Conservation (phyloP, 139 green algal species). For the Haematococcus sp. region DNA sequence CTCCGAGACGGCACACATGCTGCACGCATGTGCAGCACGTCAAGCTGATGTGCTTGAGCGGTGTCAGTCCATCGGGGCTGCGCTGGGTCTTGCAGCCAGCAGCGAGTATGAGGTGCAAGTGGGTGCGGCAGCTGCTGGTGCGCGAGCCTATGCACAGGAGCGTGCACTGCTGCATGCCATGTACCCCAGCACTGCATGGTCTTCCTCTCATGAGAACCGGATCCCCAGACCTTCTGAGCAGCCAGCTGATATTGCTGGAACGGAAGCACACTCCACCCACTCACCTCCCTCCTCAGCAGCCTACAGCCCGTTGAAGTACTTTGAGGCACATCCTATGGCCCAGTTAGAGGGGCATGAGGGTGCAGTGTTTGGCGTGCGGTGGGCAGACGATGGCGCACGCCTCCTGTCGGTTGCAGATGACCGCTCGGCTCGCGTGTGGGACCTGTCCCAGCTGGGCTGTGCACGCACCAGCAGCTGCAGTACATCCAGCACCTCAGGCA, state of each 20-base stretch:
- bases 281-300: too few relatives aligned
- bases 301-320: too few relatives aligned
- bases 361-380: slow-evolving; percentile 17
- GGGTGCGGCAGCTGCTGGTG: background rate
- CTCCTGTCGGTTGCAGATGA: slow-evolving; percentile 23
- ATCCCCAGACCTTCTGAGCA: too few relatives aligned
- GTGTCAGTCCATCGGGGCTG: background rate
- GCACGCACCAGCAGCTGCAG: background rate
- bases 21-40: too few relatives aligned
- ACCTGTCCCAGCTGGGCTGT: background rate
- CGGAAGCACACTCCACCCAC: too few relatives aligned
- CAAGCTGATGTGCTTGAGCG: slow-evolving; percentile 13
- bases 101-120: background rate
- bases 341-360: slow-evolving; percentile 20
- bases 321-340: too few relatives aligned
- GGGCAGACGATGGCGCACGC: background rate
- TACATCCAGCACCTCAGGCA: too few relatives aligned
- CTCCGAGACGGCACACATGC: too few relatives aligned
- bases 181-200: too few relatives aligned
- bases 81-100: background rate
- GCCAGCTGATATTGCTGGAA: too few relatives aligned
- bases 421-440: slow-evolving; percentile 22
- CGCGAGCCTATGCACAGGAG: too few relatives aligned
- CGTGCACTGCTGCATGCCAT: background rate
- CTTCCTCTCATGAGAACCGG: too few relatives aligned